Evolutionary conservation across 345 rosid species (phyloP).

Genomic region (Pistacia integerrima): DNA sequence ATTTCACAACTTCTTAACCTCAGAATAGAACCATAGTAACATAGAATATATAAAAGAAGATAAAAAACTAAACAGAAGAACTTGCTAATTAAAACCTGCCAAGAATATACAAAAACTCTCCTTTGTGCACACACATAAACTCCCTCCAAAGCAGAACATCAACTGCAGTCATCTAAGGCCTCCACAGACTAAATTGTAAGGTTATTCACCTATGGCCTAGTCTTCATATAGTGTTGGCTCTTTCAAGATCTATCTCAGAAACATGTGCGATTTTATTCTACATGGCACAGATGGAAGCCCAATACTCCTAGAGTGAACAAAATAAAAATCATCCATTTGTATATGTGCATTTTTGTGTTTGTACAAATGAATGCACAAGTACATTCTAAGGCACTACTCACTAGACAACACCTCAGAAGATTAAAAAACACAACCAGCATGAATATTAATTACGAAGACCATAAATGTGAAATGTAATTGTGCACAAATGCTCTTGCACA

Average conservation of each 20-base stretch:
- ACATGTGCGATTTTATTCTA: neutral
- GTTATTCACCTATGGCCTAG: neutral
- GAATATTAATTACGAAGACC: neutral
- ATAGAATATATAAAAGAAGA: neutral
- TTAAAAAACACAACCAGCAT: neutral
- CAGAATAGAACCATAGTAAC: neutral
- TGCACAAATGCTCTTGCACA: neutral
- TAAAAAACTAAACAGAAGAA: neutral
- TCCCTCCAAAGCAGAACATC: neutral
- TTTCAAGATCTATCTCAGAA: slow-evolving; percentile 1
- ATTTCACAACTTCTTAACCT: neutral
- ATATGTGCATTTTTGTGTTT: neutral
- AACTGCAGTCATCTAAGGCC: neutral
- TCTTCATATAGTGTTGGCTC: neutral
- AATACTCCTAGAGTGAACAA: neutral
- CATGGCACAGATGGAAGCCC: neutral
- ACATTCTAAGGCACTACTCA: neutral
- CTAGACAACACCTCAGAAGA: neutral
- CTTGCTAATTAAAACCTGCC: slow-evolving; percentile 1
- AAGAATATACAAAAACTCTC: neutral
- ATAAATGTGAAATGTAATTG: no score
- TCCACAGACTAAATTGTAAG: neutral
- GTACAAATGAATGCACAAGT: neutral
- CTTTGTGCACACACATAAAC: neutral
- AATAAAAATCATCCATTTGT: neutral